phyloP scores from a whole-genome alignment of 2,329 filamentous ascomycete species.

The Chaetothyriales sp. region DNA sequence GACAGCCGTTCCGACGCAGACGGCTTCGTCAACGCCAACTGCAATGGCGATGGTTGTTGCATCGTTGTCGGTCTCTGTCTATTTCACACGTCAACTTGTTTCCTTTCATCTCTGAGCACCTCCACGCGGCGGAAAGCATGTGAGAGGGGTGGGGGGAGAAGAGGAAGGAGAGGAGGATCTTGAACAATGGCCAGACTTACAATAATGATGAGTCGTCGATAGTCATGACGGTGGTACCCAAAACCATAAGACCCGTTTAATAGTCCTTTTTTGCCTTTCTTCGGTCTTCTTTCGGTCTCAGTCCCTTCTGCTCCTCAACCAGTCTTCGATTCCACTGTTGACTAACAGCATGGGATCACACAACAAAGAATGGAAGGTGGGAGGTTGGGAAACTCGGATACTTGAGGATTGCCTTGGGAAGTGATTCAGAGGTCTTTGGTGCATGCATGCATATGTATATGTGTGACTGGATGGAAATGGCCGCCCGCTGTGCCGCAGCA shows the following conservation, averaged over 20 bases:
- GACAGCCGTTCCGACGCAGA: not conserved
- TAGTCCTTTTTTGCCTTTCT: not conserved
- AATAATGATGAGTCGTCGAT: not conserved
- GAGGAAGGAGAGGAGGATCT: not conserved
- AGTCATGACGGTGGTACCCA: not conserved
- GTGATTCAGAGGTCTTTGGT: not conserved
- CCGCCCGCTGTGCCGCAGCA: not conserved
- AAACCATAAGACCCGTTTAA: not conserved
- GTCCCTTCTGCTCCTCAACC: not conserved
- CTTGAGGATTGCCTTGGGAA: not conserved
- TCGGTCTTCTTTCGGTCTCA: not conserved
- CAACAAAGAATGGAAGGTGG: not conserved
- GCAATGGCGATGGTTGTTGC: not conserved
- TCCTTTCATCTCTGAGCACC: not conserved
- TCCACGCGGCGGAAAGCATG: not conserved
- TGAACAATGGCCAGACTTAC: not conserved
- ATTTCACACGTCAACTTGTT: not conserved
- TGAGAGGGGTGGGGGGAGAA: not conserved
- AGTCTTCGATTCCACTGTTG: not conserved
- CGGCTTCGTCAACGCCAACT: not conserved
- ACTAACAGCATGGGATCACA: too few relatives aligned
- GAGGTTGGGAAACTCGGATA: not conserved
- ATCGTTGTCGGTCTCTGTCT: not conserved
- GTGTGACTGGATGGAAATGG: not conserved
- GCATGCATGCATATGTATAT: not conserved